Evolutionary conservation across 495 filamentous ascomycete species (phyloP), one percentile per base, ranked within the genome.

Genomic region (Baudoinia panamericana): DNA sequence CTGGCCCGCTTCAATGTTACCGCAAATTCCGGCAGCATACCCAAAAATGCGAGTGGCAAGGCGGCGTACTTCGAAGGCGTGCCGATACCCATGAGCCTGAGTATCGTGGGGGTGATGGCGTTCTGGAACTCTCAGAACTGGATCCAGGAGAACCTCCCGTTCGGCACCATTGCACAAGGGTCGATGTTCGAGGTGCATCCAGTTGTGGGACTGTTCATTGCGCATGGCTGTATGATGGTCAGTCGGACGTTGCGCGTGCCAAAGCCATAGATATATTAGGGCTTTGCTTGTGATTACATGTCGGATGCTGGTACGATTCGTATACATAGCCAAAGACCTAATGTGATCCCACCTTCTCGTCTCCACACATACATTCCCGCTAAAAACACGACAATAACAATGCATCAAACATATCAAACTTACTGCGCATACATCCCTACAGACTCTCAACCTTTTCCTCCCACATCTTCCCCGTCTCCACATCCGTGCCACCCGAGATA

Each of bases 1-100:
- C 72, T 97, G 17, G 90, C 90, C 22, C 80, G 90, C 46, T 97
- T 97, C 72, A 97, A 97, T 60, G 90, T 97, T 30, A 96, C 92
- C 1, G n/a, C n/a, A n/a, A n/a, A n/a, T n/a, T 87, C 84, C 8
- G 68, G 75, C 27, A 72, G 72, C 41, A 69, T 97, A 11, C 90
- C 90, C 32, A 95, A 94, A 64, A 92, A 97, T 53, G 76, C 75
- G 29, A 76, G 67, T 6, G 90, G 90, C 32, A 97, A 97, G 64
- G 82, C 79, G 18, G 73, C 77, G 54, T 96, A 93, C 59, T 97
- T 97, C 50, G 87, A 96, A 62, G 90, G 90, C 54, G 92, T 88
- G 2, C 90, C 90, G 13, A 96, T 96, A 56, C 90, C 90, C 3
- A 96, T 82, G 4, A 82, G 80, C 11, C 63, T 96, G 12, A 75